These are phyloP conservation scores for Epichloe coenophiala DNA, from an alignment of 2,329 filamentous ascomycete genomes.

Conservation along the genomic window DNA sequence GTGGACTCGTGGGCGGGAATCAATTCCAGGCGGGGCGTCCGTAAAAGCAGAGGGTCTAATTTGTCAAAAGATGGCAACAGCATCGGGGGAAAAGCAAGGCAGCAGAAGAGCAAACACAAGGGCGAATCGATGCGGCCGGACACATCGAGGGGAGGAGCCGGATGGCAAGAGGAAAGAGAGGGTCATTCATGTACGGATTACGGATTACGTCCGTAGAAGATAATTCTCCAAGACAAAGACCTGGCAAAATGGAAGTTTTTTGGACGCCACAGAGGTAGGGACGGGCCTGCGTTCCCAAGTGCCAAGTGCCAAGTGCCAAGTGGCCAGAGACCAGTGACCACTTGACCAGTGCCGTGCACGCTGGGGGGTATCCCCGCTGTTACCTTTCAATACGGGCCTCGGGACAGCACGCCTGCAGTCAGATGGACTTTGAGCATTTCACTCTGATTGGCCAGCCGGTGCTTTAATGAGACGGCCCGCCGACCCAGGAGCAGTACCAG, in stretches of 20 bases:
- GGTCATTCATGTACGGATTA: too few species aligned
- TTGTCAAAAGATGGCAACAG: conserved; percentile 6
- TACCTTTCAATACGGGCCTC: background rate
- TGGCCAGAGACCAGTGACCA: too few species aligned
- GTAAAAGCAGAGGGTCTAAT: conserved; percentile 6
- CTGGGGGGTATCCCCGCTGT: background rate
- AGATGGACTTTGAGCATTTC: background rate
- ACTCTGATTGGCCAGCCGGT: background rate
- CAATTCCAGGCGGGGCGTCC: conserved; percentile 6
- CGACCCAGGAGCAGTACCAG: background rate
- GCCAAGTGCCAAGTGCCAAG: background rate
- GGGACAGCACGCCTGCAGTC: background rate
- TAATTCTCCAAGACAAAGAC: conserved; percentile 5
- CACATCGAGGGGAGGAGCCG: conserved; percentile 15
- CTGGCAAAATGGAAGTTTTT: background rate
- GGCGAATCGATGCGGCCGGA: conserved; percentile 16
- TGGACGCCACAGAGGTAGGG: background rate
- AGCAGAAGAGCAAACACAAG: conserved; percentile 9
- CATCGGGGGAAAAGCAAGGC: conserved; percentile 16
- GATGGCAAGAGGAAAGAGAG: conserved; percentile 1
- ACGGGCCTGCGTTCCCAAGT: background rate
- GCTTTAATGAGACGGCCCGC: conserved; percentile 6
- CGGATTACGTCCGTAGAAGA: conserved; percentile 8
- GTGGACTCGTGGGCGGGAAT: conserved; percentile 2
- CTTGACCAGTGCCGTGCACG: too few species aligned